Evolutionary conservation across 352 stramenopile genomes (phyloP).

Genomic region (Pythium aphanidermatum): DNA sequence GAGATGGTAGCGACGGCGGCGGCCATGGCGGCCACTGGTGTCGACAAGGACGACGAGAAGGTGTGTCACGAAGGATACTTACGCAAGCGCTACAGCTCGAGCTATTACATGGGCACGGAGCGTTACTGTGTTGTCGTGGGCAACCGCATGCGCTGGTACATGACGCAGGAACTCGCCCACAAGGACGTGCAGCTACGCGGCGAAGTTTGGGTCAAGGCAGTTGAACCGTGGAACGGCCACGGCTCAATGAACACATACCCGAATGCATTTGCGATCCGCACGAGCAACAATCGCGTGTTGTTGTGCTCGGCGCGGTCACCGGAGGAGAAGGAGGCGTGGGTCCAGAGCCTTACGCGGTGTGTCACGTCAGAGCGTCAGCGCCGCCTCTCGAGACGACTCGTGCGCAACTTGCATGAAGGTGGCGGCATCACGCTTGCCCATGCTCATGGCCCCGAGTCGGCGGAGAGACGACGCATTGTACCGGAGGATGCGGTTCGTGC

Average conservation of each 20-base stretch:
- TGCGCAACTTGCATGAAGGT: slow-evolving; percentile 15
- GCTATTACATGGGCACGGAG: slow-evolving; percentile 74
- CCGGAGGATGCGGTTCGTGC: slow-evolving; percentile 39
- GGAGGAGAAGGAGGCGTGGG: slow-evolving; percentile 42
- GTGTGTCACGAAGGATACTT: slow-evolving; percentile 47
- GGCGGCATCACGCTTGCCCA: background rate
- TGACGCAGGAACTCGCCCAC: slow-evolving; percentile 42
- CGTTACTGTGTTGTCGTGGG: slow-evolving; percentile 64
- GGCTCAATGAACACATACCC: slow-evolving; percentile 41
- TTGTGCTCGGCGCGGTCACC: slow-evolving; percentile 45
- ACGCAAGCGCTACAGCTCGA: slow-evolving; percentile 61
- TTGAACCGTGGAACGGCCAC: slow-evolving; percentile 61
- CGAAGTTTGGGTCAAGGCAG: slow-evolving; percentile 47
- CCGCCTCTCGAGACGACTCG: slow-evolving; percentile 11
- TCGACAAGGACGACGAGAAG: slow-evolving; percentile 9
- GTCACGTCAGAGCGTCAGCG: slow-evolving; percentile 23
- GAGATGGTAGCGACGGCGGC: slow-evolving; percentile 7
- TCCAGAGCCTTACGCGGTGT: slow-evolving; percentile 27
- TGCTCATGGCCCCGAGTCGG: slow-evolving; percentile 16
- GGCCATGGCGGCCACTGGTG: background rate
- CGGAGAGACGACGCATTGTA: slow-evolving; percentile 39
- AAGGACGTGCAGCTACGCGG: slow-evolving; percentile 44
- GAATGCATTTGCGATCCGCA: slow-evolving; percentile 60
- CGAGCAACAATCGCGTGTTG: slow-evolving; percentile 42
- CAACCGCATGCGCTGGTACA: slow-evolving; percentile 61